These are phyloP conservation scores for Pythium utonaiense DNA, from an alignment of 352 stramenopile genomes.

Conservation along the genomic window DNA sequence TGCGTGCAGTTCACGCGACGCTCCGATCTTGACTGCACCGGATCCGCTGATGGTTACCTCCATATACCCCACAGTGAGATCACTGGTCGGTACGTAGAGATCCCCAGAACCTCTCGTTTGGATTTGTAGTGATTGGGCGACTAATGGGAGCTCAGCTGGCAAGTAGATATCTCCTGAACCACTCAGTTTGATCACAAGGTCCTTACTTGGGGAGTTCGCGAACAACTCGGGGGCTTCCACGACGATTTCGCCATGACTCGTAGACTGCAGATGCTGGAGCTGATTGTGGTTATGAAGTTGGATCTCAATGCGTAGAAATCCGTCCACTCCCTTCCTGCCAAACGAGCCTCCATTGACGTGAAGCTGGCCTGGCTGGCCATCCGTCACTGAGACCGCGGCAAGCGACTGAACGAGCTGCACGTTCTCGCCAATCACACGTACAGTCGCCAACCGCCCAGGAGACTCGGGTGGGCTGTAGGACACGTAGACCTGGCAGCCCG, in stretches of 20 bases:
- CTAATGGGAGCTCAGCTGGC: not conserved
- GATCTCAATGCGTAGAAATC: constrained; percentile 1
- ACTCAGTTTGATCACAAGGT: not conserved
- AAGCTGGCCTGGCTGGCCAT: not conserved
- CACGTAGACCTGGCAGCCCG: constrained; percentile 6
- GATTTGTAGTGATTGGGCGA: not conserved
- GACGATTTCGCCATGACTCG: not conserved
- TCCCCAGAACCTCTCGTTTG: not conserved
- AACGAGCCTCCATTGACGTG: not conserved
- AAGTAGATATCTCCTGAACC: not conserved
- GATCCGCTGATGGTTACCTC: not conserved
- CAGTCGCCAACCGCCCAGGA: not conserved
- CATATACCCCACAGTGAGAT: not conserved
- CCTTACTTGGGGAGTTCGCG: not conserved
- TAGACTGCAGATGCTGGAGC: not conserved
- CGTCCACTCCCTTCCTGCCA: no score
- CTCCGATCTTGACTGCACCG: constrained; percentile 1
- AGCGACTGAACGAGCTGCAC: not conserved
- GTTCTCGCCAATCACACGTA: constrained; percentile 4
- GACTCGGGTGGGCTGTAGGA: not conserved
- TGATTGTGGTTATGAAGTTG: not conserved
- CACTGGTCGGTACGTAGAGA: not conserved
- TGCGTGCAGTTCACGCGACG: not conserved
- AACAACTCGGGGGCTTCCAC: not conserved
- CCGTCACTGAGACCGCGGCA: not conserved